A percentile compares a stretch with the other conserved stretches of the same genome.
phyloP scores from a whole-genome alignment of 192 early-diverging fungal genomes.

The Backusella tuberculispora region DNA sequence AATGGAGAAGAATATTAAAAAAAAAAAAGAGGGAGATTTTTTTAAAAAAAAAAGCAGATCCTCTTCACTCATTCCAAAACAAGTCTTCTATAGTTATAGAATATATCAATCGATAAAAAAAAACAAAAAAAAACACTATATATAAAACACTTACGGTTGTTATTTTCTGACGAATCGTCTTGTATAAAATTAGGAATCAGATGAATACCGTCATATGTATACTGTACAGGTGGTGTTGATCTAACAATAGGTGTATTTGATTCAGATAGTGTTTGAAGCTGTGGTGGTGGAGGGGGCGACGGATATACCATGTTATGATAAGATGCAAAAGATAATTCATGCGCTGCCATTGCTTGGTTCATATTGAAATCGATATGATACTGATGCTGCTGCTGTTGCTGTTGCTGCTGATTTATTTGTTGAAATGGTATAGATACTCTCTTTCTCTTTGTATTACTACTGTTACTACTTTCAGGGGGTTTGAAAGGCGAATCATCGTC shows the following conservation, averaged over 20 bases:
- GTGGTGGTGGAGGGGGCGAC: not conserved
- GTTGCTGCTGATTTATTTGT: not conserved
- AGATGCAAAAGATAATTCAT: constrained; percentile 1
- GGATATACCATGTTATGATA: constrained; percentile 12
- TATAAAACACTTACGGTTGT: not conserved
- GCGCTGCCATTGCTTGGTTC: not conserved
- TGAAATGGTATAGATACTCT: not conserved
- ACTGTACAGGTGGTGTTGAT: not conserved
- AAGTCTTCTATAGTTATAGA: not conserved
- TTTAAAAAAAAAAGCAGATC: too few relatives aligned
- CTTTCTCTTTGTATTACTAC: not conserved
- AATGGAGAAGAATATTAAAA: too few relatives aligned
- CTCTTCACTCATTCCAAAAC: not conserved
- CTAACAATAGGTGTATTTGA: not conserved
- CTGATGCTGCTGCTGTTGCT: not conserved
- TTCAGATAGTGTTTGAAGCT: not conserved
- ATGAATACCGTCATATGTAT: not conserved
- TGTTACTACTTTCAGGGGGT: not conserved
- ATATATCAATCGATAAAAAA: not conserved
- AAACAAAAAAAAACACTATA: not conserved
- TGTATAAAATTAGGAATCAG: not conserved
- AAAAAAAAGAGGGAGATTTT: not conserved
- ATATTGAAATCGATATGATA: constrained; percentile 16
- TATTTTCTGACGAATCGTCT: not conserved
- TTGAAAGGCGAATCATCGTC: not conserved